phyloP scores from a whole-genome alignment of 1,284 basidiomycete species.

The Grifola frondosa region DNA sequence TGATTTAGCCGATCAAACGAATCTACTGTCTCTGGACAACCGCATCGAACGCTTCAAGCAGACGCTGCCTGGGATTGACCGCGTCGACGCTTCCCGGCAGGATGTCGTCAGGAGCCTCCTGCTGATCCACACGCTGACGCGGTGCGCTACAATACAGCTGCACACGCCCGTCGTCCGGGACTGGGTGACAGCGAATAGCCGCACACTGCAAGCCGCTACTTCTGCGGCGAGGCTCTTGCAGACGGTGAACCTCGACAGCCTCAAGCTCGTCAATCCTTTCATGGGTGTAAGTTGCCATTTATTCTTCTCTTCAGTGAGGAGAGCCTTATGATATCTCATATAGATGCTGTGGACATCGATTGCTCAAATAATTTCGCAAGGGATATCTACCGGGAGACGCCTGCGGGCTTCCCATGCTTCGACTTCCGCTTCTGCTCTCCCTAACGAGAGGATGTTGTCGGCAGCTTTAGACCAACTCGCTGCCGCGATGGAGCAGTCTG shows the following conservation, averaged over 20 bases:
- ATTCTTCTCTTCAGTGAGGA: background rate
- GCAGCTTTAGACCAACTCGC: slow-evolving; percentile 6
- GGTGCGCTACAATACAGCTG: slow-evolving; percentile 37
- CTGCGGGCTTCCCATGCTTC: slow-evolving; percentile 11
- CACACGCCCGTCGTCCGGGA: slow-evolving; percentile 30
- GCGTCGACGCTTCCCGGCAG: slow-evolving; percentile 12
- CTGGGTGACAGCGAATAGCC: slow-evolving; percentile 18
- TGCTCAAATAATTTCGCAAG: slow-evolving; percentile 16
- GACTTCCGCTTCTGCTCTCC: slow-evolving; percentile 5
- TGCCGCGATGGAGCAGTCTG: slow-evolving; percentile 15
- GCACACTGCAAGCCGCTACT: slow-evolving; percentile 18
- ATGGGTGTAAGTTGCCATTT: slow-evolving; percentile 11
- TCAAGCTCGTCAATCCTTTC: slow-evolving; percentile 18
- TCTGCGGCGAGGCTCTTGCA: slow-evolving; percentile 13
- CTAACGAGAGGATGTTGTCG: slow-evolving; percentile 14
- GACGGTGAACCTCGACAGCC: slow-evolving; percentile 8
- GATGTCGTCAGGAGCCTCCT: slow-evolving; percentile 28
- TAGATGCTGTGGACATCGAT: slow-evolving; percentile 18
- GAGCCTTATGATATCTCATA: background rate
- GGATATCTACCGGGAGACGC: slow-evolving; percentile 8
- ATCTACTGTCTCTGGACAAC: slow-evolving; percentile 30
- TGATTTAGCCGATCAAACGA: slow-evolving; percentile 23
- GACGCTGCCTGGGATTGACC: slow-evolving; percentile 23
- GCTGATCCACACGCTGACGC: slow-evolving; percentile 34
- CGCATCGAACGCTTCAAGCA: slow-evolving; percentile 30